These are phyloP conservation scores for Galeopsis tetrahit DNA, from an alignment of 257 asterid species.

Conservation along the genomic window DNA sequence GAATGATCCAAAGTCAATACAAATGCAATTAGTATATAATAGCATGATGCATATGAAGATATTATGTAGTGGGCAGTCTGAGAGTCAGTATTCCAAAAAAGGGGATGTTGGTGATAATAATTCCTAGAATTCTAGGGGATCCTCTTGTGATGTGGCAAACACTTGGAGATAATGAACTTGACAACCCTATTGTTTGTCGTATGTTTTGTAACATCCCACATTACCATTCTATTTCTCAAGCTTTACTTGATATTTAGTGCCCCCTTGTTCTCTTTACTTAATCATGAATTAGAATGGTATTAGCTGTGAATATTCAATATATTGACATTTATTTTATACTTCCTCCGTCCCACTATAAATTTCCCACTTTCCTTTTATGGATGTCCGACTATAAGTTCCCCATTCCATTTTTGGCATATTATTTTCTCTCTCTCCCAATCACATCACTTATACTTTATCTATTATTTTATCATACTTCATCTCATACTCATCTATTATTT, in stretches of 20 bases:
- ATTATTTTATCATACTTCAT: no score
- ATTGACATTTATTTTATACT: background rate
- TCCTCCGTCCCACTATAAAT: no score
- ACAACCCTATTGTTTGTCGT: background rate
- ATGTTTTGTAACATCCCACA: background rate
- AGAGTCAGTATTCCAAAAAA: background rate
- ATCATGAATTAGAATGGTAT: background rate
- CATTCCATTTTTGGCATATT: no score
- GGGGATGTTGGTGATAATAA: background rate
- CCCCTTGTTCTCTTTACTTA: background rate
- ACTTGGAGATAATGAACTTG: background rate
- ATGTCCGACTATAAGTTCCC: no score
- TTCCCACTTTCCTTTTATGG: no score
- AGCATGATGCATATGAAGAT: background rate
- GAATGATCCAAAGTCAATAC: background rate
- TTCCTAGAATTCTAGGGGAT: background rate
- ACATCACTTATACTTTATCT: no score
- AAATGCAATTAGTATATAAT: background rate
- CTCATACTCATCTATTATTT: no score
- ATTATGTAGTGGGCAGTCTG: background rate
- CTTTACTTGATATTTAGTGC: background rate
- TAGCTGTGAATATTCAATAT: constrained; percentile 2
- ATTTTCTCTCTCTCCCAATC: no score
- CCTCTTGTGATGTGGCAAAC: background rate
- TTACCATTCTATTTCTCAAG: constrained; percentile 15